Conservation (phyloP, 106 monocot species). For the Dioscorea alata region DNA sequence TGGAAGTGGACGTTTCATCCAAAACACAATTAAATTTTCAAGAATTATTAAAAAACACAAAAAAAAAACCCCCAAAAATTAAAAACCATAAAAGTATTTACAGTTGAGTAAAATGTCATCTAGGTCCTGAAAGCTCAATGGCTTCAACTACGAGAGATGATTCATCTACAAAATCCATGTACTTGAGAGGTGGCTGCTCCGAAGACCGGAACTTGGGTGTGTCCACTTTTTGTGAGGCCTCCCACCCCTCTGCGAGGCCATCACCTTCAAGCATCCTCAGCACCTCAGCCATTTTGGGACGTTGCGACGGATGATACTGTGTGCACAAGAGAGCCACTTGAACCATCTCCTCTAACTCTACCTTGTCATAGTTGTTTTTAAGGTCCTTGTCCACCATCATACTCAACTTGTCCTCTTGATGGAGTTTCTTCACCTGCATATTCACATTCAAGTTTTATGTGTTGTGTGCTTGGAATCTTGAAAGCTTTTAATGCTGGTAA, state of each 20-base stretch:
- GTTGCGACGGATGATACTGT: slow-evolving; percentile 64
- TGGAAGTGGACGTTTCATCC: too few species aligned
- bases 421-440: slow-evolving; percentile 79
- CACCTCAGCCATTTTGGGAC: slow-evolving; percentile 97
- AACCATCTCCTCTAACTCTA: slow-evolving; percentile 92
- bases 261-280: slow-evolving; percentile 94
- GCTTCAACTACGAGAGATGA: slow-evolving; percentile 63
- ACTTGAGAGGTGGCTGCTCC: slow-evolving; percentile 41
- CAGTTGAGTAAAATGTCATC: slow-evolving; percentile 38
- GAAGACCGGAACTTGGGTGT: slow-evolving; percentile 37
- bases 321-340: slow-evolving; percentile 91
- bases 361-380: slow-evolving; percentile 57
- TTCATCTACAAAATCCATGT: slow-evolving; percentile 65
- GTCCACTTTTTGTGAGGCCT: slow-evolving; percentile 60
- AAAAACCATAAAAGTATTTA: neutral
- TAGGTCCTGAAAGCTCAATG: slow-evolving; percentile 92
- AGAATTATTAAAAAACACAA: too few species aligned
- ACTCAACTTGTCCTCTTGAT: slow-evolving; percentile 64
- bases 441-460: too few species aligned
- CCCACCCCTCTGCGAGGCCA: slow-evolving; percentile 90
- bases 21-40: too few species aligned
- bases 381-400: slow-evolving; percentile 84
- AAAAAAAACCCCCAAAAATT: too few species aligned
- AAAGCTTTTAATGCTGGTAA: too few species aligned
- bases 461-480: too few species aligned